Evolutionary conservation across 2,329 filamentous ascomycete species (phyloP).

Genomic region (Fusarium sp.): DNA sequence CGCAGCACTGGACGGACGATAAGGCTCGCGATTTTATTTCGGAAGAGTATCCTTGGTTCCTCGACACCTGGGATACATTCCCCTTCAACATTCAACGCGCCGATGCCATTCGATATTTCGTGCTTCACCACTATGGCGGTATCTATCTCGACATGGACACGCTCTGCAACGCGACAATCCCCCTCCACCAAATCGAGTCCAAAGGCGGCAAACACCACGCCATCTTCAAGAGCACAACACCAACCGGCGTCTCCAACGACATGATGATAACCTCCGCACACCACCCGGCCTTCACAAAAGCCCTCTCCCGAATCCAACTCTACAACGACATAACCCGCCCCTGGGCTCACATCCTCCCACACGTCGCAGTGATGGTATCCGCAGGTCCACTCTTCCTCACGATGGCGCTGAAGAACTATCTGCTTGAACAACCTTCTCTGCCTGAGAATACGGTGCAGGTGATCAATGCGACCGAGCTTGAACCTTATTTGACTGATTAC

Average conservation of each 20-base stretch:
- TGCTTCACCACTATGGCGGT: constrained; percentile 77
- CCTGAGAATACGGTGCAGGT: constrained; percentile 46
- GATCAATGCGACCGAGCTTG: constrained; percentile 42
- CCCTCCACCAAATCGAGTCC: constrained; percentile 45
- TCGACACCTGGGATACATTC: constrained; percentile 77
- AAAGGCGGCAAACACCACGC: constrained; percentile 40
- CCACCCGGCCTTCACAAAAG: constrained; percentile 79
- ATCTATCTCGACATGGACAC: constrained; percentile 73
- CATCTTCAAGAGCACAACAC: constrained; percentile 64
- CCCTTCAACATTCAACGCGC: constrained; percentile 77
- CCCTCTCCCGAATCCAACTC: constrained; percentile 72
- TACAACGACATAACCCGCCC: constrained; percentile 69
- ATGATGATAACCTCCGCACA: constrained; percentile 79
- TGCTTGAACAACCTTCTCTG: constrained; percentile 58
- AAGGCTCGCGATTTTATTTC: constrained; percentile 75
- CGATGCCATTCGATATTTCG: constrained; percentile 79
- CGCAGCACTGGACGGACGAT: constrained; percentile 77
- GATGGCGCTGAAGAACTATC: constrained; percentile 81
- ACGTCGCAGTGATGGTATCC: constrained; percentile 84
- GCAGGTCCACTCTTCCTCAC: constrained; percentile 82
- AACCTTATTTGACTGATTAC: constrained; percentile 52
- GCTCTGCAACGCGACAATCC: constrained; percentile 46
- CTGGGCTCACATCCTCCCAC: constrained; percentile 72
- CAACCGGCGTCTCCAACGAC: constrained; percentile 85
- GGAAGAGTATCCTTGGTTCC: constrained; percentile 77